Conservation (phyloP, 257 asterid species). For the Nicotiana sylvestris region DNA sequence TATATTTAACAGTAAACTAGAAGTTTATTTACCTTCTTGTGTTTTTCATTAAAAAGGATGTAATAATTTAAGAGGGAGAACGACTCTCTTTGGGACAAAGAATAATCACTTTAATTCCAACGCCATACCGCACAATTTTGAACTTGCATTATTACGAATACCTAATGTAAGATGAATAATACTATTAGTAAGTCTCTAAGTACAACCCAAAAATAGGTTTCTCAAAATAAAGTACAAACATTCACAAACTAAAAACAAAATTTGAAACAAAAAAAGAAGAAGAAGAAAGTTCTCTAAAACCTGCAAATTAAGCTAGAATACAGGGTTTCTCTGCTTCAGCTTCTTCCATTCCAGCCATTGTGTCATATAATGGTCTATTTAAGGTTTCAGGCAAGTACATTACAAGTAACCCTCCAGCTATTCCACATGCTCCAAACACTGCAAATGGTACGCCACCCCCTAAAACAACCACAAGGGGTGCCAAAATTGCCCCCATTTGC, state of each 20-base stretch:
- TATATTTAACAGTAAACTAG: no score
- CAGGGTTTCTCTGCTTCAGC: constrained; percentile 26
- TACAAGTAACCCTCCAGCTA: constrained; percentile 64
- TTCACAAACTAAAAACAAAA: no score
- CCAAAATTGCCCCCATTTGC: constrained; percentile 71
- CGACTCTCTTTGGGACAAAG: no score
- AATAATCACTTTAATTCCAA: no score
- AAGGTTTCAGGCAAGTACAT: constrained; percentile 70
- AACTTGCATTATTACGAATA: neutral
- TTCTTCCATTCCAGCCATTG: constrained; percentile 60
- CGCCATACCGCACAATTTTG: neutral
- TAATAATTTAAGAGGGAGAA: no score
- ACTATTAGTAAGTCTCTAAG: no score
- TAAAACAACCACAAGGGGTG: constrained; percentile 64
- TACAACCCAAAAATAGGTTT: neutral
- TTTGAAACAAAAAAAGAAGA: no score
- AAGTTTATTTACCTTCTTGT: no score
- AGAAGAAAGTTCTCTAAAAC: no score
- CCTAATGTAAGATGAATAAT: neutral
- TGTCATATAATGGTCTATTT: constrained; percentile 63
- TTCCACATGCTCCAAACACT: constrained; percentile 65
- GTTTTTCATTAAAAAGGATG: no score
- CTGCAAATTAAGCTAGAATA: neutral
- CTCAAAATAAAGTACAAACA: neutral
- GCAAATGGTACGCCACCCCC: constrained; percentile 57